A percentile compares a stretch with the other conserved stretches of the same genome.
phyloP scores from a whole-genome alignment of 208 protist species.

The Entamoeba moshkovskii region DNA sequence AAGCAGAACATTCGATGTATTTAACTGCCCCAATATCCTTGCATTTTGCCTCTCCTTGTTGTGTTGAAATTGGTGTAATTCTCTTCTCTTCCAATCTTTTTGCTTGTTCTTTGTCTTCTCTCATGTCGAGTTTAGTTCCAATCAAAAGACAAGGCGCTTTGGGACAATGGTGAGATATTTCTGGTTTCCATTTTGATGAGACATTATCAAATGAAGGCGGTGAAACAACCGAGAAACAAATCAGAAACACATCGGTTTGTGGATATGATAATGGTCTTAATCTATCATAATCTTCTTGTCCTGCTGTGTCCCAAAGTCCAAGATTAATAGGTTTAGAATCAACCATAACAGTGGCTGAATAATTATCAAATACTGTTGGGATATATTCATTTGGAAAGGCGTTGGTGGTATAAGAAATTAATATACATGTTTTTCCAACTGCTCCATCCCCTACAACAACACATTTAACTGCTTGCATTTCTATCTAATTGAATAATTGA shows the following conservation, averaged over 20 bases:
- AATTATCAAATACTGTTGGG: slow-evolving; percentile 40
- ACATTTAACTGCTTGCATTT: not conserved
- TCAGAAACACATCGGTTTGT: slow-evolving; percentile 47
- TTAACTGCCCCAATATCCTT: slow-evolving; percentile 53
- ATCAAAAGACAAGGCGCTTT: slow-evolving; percentile 43
- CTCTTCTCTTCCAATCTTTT: too few species aligned
- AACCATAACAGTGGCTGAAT: slow-evolving; percentile 15
- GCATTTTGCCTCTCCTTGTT: slow-evolving; percentile 41
- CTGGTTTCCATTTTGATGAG: slow-evolving; percentile 38
- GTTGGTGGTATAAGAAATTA: slow-evolving; percentile 11
- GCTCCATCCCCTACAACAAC: slow-evolving; percentile 27
- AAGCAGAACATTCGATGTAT: slow-evolving; percentile 70
- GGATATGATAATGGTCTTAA: slow-evolving; percentile 48
- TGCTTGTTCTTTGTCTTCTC: slow-evolving; percentile 32
- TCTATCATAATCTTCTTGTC: slow-evolving; percentile 47
- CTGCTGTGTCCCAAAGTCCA: slow-evolving; percentile 36
- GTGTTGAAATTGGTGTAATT: slow-evolving; percentile 22
- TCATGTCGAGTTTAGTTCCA: slow-evolving; percentile 47
- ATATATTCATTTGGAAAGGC: slow-evolving; percentile 14
- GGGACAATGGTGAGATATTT: slow-evolving; percentile 19
- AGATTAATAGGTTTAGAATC: slow-evolving; percentile 7
- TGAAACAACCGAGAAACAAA: slow-evolving; percentile 57
- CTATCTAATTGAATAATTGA: too few species aligned
- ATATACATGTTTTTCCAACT: slow-evolving; percentile 25
- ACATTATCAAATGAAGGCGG: slow-evolving; percentile 56